Evolutionary conservation across 306 rosid species (phyloP), one percentile per base, ranked within the genome.

Genomic region (Purshia tridentata): DNA sequence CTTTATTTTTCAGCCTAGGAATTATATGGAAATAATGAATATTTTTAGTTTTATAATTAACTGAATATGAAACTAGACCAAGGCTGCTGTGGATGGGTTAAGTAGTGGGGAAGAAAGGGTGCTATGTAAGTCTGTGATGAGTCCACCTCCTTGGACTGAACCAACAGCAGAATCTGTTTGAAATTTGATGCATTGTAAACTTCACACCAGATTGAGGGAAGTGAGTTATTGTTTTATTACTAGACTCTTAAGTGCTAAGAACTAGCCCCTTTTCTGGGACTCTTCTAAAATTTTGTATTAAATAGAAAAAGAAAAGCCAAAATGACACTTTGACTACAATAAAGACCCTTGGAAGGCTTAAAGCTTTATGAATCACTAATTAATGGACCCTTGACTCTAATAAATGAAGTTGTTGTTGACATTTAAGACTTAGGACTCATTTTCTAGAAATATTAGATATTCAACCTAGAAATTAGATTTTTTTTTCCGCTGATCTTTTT

Each of bases 401-500:
- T 53, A 4, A 42, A 64, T 42, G 37, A 64, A 64, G 9, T 16
- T 7, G n/a, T 18, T 50, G 48, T 63, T 41, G 35, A 18, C 29
- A 54, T 41, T 63, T 16, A n/a, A 41, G 37, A 42, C 22, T n/a
- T 9, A n/a, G 10, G 50, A 42, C 10, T 16, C 37, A 29, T 29
- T 29, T 7, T 53, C 3, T 6, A 44, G 22, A 42, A 42, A 41
- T 19, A 11, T 42, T 4, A 11, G 68, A 41, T 20, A 42, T 6
- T 63, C 29, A 10, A 40, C 18, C 16, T 4, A 41, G 50, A 40
- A 41, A 63, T 52, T 52, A 18, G 4, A 6, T 64, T 2, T 64
- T 64, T 64, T 5, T 1, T 63, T 63, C 22, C 18, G 69, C 69
- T 6, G 37, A 41, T 18, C 41, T 65, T 65, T 49, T 69, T 62